phyloP scores from a whole-genome alignment of 129 eudicot genomes.

The Mikania micrantha region DNA sequence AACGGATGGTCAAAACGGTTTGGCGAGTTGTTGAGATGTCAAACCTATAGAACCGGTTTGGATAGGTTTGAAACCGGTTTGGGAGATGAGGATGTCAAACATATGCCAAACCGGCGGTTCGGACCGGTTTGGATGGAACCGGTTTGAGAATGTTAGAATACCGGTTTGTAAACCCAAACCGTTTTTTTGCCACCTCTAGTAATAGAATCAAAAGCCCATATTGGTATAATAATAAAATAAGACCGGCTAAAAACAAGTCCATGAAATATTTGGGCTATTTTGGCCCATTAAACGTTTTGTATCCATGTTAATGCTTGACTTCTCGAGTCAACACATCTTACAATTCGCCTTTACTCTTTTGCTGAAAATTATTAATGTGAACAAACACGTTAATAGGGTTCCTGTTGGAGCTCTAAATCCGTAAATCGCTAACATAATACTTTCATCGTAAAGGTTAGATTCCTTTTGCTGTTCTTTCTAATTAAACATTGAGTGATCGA shows the following conservation, averaged over 20 bases:
- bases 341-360: not conserved
- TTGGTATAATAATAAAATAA: not conserved
- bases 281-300: not conserved
- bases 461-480: not conserved
- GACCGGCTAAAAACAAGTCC: not conserved
- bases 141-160: no score
- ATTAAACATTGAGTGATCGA: not conserved
- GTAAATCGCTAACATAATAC: not conserved
- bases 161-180: no score
- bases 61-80: no score
- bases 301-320: slow-evolving; percentile 10
- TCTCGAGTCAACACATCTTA: slow-evolving; percentile 16
- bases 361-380: slow-evolving; percentile 17
- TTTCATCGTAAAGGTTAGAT: slow-evolving; percentile 24
- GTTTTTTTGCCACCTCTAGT: no score
- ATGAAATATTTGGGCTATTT: not conserved
- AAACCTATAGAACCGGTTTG: no score
- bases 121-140: no score
- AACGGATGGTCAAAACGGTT: no score
- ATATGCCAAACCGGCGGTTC: no score
- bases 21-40: no score
- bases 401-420: slow-evolving; percentile 35
- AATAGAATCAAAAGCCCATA: no score
- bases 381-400: slow-evolving; percentile 6
- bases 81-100: no score